Percentiles rank a stretch among this genome's conserved stretches.
These are phyloP conservation scores for Chlorociboria aeruginascens DNA, from an alignment of 495 filamentous ascomycete species.

Conservation along the genomic window DNA sequence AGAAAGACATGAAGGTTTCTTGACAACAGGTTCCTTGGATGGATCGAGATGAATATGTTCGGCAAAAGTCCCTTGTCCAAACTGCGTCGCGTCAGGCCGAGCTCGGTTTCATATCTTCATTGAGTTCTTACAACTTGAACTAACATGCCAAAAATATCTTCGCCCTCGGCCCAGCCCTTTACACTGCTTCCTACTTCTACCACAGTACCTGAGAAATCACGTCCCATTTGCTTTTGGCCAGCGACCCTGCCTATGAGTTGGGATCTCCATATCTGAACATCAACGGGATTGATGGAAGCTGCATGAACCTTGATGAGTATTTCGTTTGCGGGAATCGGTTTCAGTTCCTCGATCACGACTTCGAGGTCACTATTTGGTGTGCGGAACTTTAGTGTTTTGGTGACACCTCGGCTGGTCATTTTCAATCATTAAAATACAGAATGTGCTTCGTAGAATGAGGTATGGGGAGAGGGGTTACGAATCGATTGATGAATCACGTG, in stretches of 20 bases:
- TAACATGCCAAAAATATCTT: conserved; percentile 36
- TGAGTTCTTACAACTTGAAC: conserved; percentile 1
- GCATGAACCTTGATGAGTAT: conserved; percentile 42
- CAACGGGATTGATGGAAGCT: conserved; percentile 35
- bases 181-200: conserved; percentile 31
- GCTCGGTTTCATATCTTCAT: no score
- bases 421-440: no score
- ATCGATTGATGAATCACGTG: no score
- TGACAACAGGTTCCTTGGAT: conserved; percentile 23
- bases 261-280: conserved; percentile 28
- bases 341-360: conserved; percentile 8
- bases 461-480: no score
- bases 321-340: conserved; percentile 22
- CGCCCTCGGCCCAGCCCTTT: conserved; percentile 32
- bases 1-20: conserved; percentile 22
- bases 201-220: conserved; percentile 37
- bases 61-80: conserved; percentile 21
- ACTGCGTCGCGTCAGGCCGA: background rate
- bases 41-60: conserved; percentile 29
- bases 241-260: conserved; percentile 14
- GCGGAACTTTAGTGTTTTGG: conserved; percentile 7
- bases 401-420: background rate
- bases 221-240: conserved; percentile 25
- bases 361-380: conserved; percentile 1
- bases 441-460: no score